Conservation (phyloP, 2,329 filamentous ascomycete species). For the Aspergillus luchuensis region DNA sequence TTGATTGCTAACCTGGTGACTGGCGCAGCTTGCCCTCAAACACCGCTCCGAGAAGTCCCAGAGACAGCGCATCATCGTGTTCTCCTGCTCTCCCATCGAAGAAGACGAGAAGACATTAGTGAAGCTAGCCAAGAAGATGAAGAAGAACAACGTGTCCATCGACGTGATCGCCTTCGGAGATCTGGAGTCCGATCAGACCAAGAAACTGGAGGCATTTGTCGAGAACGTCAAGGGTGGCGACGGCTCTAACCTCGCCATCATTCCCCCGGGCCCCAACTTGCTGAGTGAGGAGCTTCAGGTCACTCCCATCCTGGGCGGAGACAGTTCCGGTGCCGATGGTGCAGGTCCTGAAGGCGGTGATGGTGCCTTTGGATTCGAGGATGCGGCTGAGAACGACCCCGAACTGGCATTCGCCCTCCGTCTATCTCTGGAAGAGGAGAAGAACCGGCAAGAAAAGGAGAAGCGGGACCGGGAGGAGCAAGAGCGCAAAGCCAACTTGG, state of each 20-base stretch:
- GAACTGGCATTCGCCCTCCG: slow-evolving; percentile 91
- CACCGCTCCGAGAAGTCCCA: slow-evolving; percentile 98
- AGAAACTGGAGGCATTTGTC: slow-evolving; percentile 92
- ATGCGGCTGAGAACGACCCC: slow-evolving; percentile 80
- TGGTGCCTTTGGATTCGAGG: slow-evolving; percentile 71
- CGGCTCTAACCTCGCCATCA: slow-evolving; percentile 85
- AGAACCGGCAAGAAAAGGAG: slow-evolving; percentile 85
- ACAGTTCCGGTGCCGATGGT: slow-evolving; percentile 62
- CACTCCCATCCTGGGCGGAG: slow-evolving; percentile 85
- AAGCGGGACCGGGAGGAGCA: slow-evolving; percentile 73
- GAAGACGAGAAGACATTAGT: slow-evolving; percentile 88
- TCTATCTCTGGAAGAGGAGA: slow-evolving; percentile 98
- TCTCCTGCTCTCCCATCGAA: slow-evolving; percentile 88
- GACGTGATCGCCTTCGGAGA: slow-evolving; percentile 96
- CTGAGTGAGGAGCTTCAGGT: slow-evolving; percentile 89
- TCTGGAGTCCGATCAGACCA: slow-evolving; percentile 80
- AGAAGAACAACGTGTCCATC: slow-evolving; percentile 92
- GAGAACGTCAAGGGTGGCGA: slow-evolving; percentile 89
- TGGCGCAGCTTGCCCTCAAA: slow-evolving; percentile 80
- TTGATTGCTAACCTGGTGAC: slow-evolving; percentile 12
- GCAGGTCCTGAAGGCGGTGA: slow-evolving; percentile 56
- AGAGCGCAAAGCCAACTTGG: slow-evolving; percentile 73
- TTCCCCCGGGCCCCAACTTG: slow-evolving; percentile 86
- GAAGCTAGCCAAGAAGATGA: slow-evolving; percentile 95
- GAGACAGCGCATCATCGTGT: slow-evolving; percentile 93